Evolutionary conservation across 139 green algal genomes (phyloP).

Genomic region (Closterium sp.): DNA sequence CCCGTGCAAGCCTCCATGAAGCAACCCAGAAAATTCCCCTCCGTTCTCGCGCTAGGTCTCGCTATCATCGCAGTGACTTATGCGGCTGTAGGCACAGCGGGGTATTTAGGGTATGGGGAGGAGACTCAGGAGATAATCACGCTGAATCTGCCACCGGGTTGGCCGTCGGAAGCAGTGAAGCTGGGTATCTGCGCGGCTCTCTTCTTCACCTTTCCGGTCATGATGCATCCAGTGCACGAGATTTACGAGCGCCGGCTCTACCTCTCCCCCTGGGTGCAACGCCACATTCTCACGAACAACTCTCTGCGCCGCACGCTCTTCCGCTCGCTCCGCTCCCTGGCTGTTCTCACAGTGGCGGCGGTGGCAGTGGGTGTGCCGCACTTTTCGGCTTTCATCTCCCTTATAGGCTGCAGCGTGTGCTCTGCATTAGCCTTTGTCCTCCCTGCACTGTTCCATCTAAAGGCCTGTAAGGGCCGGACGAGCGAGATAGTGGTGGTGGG

Average conservation of each 20-base stretch:
- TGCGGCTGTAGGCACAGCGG: slow-evolving; percentile 47
- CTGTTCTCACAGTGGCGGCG: not conserved
- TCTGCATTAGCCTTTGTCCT: not conserved
- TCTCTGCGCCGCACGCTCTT: not conserved
- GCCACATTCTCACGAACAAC: not conserved
- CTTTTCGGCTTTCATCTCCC: not conserved
- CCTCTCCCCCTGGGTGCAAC: not conserved
- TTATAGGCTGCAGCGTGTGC: not conserved
- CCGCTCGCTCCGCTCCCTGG: not conserved
- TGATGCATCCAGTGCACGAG: slow-evolving; percentile 61
- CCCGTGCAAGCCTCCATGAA: slow-evolving; percentile 59
- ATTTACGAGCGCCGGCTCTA: not conserved
- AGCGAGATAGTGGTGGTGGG: not conserved
- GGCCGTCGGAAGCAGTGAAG: slow-evolving; percentile 55
- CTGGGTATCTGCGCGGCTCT: slow-evolving; percentile 55
- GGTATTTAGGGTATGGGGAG: slow-evolving; percentile 51
- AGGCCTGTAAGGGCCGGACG: not conserved
- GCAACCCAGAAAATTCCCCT: slow-evolving; percentile 46
- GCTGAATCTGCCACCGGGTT: slow-evolving; percentile 56
- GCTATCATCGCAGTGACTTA: slow-evolving; percentile 52
- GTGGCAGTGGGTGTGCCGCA: not conserved
- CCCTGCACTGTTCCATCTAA: not conserved
- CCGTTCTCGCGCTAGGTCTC: slow-evolving; percentile 43
- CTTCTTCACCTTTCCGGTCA: slow-evolving; percentile 66
- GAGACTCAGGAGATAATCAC: slow-evolving; percentile 62